phyloP scores from a whole-genome alignment of 345 rosid species.

The Kernera saxatilis region DNA sequence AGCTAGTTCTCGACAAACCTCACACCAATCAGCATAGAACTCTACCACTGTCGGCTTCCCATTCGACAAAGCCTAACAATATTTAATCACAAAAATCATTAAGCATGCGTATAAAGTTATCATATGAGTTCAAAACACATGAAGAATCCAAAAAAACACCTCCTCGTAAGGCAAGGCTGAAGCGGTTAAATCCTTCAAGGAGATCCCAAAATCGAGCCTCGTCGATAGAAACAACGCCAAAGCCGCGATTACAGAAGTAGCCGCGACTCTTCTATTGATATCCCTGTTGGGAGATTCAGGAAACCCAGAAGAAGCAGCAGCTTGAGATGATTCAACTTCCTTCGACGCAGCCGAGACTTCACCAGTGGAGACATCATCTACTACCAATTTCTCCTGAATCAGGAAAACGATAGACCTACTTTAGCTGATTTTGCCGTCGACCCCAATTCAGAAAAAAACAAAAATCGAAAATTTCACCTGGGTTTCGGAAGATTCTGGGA shows the following conservation, averaged over 20 bases:
- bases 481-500: slow-evolving; percentile 20
- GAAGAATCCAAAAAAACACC: slow-evolving; percentile 31
- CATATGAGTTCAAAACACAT: background rate
- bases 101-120: background rate
- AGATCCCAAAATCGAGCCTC: slow-evolving; percentile 72
- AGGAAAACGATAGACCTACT: background rate
- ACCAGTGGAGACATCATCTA: slow-evolving; percentile 8
- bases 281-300: slow-evolving; percentile 60
- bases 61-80: slow-evolving; percentile 69
- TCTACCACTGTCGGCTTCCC: slow-evolving; percentile 96
- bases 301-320: slow-evolving; percentile 33
- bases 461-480: slow-evolving; percentile 10
- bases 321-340: slow-evolving; percentile 6
- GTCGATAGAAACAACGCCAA: slow-evolving; percentile 54
- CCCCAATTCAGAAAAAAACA: background rate
- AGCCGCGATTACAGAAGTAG: slow-evolving; percentile 45
- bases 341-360: background rate
- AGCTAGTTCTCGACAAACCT: slow-evolving; percentile 90
- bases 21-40: slow-evolving; percentile 98
- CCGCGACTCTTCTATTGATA: slow-evolving; percentile 53
- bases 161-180: slow-evolving; percentile 68
- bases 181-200: slow-evolving; percentile 68
- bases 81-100: background rate
- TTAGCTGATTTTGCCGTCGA: background rate
- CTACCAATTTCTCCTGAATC: slow-evolving; percentile 46